Evolutionary conservation across 345 rosid species (phyloP).

Genomic region (Syzygium aqueum): DNA sequence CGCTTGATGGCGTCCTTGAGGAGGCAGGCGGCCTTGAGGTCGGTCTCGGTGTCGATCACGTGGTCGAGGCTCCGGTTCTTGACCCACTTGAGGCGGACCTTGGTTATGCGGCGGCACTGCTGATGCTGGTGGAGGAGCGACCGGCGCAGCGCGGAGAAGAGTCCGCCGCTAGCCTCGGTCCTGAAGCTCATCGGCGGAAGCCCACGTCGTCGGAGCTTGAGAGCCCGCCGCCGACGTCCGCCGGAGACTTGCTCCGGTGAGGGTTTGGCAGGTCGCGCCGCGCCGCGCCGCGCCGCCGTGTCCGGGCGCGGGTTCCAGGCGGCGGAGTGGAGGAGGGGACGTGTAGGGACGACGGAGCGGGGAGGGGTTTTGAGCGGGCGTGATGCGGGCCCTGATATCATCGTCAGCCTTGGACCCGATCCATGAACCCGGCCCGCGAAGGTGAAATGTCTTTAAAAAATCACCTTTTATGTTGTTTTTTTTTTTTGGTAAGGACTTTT

Average conservation of each 20-base stretch:
- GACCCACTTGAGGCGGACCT: conserved; percentile 91
- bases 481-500: too few relatives aligned
- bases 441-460: too few relatives aligned
- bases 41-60: conserved; percentile 78
- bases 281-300: background rate
- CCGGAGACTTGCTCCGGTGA: background rate
- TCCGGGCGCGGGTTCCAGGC: background rate
- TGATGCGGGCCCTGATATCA: too few relatives aligned
- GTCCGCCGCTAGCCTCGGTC: background rate
- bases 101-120: conserved; percentile 49
- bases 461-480: too few relatives aligned
- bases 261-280: background rate
- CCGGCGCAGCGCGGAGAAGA: background rate
- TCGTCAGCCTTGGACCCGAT: too few relatives aligned
- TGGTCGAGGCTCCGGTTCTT: conserved; percentile 76
- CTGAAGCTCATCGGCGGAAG: background rate
- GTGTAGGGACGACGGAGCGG: background rate
- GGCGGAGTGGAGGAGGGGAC: background rate
- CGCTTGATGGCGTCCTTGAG: conserved; percentile 91
- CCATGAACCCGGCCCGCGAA: too few relatives aligned
- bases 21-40: conserved; percentile 85
- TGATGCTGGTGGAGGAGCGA: conserved; percentile 16
- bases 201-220: background rate
- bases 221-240: background rate
- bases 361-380: too few relatives aligned